Percentiles rank a stretch among this genome's conserved stretches.
Conservation (phyloP, 306 rosid genomes). For the Abrus precatorius region DNA sequence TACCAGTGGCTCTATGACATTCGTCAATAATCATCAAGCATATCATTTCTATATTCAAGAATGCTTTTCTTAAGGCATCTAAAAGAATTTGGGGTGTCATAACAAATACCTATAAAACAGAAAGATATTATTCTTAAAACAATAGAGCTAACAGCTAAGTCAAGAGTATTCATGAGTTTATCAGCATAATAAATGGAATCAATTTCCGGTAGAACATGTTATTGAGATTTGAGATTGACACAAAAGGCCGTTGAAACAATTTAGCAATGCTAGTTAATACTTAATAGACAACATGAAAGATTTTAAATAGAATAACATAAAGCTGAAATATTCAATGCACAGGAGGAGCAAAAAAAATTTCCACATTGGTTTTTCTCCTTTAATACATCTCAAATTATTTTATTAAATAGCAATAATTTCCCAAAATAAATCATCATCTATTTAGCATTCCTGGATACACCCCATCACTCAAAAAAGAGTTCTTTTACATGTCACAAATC, state of each 20-base stretch:
- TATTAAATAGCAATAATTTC: slow-evolving; percentile 9
- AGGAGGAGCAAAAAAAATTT: neutral
- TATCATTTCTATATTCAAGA: slow-evolving; percentile 65
- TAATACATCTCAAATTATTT: neutral
- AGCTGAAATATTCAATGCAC: neutral
- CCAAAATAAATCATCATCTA: neutral
- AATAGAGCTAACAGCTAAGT: neutral
- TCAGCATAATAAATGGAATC: slow-evolving; percentile 24
- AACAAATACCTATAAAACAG: slow-evolving; percentile 72
- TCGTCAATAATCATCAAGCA: slow-evolving; percentile 86
- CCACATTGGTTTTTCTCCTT: slow-evolving; percentile 12
- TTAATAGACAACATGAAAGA: neutral
- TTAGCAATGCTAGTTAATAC: slow-evolving; percentile 7
- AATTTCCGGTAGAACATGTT: slow-evolving; percentile 29
- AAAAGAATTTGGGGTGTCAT: slow-evolving; percentile 96
- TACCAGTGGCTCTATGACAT: slow-evolving; percentile 86
- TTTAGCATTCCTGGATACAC: slow-evolving; percentile 5
- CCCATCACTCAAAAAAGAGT: neutral
- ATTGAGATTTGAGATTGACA: slow-evolving; percentile 31
- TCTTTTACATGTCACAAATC: neutral
- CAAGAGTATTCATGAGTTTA: slow-evolving; percentile 18
- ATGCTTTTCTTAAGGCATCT: slow-evolving; percentile 87
- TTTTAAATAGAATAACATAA: slow-evolving; percentile 3
- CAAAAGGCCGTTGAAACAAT: slow-evolving; percentile 10
- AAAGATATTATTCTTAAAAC: slow-evolving; percentile 9